phyloP scores from a whole-genome alignment of 78 protist species.

The Bodo saltans region DNA sequence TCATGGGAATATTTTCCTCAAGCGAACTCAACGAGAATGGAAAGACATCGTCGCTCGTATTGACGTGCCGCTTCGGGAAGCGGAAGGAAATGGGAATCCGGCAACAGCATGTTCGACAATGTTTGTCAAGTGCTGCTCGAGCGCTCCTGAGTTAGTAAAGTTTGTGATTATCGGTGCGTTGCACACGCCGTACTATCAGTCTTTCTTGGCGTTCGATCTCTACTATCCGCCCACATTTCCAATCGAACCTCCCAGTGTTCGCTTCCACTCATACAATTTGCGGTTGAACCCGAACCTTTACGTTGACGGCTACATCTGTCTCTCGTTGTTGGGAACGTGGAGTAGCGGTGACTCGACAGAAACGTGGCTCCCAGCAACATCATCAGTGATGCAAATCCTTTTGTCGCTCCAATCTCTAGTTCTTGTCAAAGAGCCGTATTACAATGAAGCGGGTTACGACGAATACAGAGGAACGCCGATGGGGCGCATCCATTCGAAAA shows the following conservation, averaged over 20 bases:
- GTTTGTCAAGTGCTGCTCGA: too few relatives aligned
- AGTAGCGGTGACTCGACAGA: slow-evolving; percentile 32
- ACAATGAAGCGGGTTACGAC: slow-evolving; percentile 45
- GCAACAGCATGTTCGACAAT: too few relatives aligned
- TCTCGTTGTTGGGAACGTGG: slow-evolving; percentile 65
- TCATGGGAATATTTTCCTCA: too few relatives aligned
- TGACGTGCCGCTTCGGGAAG: too few relatives aligned
- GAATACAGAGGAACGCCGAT: not conserved
- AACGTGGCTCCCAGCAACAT: slow-evolving; percentile 35
- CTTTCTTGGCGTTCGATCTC: slow-evolving; percentile 34
- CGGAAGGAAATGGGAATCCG: too few relatives aligned
- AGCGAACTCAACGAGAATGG: too few relatives aligned
- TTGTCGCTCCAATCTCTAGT: slow-evolving; percentile 53
- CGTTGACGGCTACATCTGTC: slow-evolving; percentile 53
- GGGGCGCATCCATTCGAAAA: not conserved
- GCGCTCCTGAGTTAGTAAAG: slow-evolving; percentile 26
- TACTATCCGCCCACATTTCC: slow-evolving; percentile 36
- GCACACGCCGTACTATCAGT: slow-evolving; percentile 43
- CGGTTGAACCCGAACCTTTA: slow-evolving; percentile 62
- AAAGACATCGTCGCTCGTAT: too few relatives aligned
- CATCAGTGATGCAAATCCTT: slow-evolving; percentile 27
- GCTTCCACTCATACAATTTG: slow-evolving; percentile 15
- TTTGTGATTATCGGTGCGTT: slow-evolving; percentile 41
- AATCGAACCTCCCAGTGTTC: not conserved
- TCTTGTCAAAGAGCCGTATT: slow-evolving; percentile 56